phyloP scores from a whole-genome alignment of 208 protist species.

The Acanthamoeba comandoni region DNA sequence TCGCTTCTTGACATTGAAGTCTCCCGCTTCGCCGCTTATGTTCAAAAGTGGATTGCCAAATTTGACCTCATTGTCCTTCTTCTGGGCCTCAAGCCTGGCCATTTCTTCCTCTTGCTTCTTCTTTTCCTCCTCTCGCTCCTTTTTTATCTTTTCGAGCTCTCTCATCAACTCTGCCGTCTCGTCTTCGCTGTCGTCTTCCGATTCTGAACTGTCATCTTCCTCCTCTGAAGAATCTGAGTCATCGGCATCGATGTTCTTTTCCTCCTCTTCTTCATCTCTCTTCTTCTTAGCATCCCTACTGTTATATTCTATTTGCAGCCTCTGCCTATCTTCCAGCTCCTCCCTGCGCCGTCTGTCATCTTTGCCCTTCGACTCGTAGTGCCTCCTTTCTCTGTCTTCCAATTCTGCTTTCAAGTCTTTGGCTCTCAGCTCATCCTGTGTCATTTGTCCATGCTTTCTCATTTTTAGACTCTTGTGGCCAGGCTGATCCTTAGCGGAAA shows the following conservation, averaged over 20 bases:
- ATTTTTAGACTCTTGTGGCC: slow-evolving; percentile 80
- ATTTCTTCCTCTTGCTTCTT: slow-evolving; percentile 81
- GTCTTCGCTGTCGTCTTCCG: slow-evolving; percentile 84
- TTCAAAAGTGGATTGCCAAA: slow-evolving; percentile 53
- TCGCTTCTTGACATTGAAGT: slow-evolving; percentile 85
- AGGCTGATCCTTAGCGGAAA: slow-evolving; percentile 80
- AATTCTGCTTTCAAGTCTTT: slow-evolving; percentile 81
- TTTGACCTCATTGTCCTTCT: slow-evolving; percentile 69
- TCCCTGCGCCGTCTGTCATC: too few species aligned
- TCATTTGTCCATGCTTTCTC: slow-evolving; percentile 75
- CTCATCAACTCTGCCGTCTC: slow-evolving; percentile 87
- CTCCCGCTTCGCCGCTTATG: not conserved
- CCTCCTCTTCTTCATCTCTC: slow-evolving; percentile 54
- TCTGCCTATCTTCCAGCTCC: too few species aligned
- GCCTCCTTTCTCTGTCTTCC: slow-evolving; percentile 37
- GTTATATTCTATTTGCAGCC: not conserved
- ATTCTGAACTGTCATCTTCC: slow-evolving; percentile 27
- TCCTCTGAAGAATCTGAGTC: slow-evolving; percentile 61
- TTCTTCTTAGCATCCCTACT: not conserved
- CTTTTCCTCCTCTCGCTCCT: slow-evolving; percentile 85
- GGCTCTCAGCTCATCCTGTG: slow-evolving; percentile 56
- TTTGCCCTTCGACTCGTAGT: slow-evolving; percentile 48
- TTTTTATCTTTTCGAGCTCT: slow-evolving; percentile 89
- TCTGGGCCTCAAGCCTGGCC: slow-evolving; percentile 48
- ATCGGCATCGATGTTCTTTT: slow-evolving; percentile 81